These are phyloP conservation scores for Tarenaya hassleriana DNA, from an alignment of 345 rosid species.

Conservation along the genomic window DNA sequence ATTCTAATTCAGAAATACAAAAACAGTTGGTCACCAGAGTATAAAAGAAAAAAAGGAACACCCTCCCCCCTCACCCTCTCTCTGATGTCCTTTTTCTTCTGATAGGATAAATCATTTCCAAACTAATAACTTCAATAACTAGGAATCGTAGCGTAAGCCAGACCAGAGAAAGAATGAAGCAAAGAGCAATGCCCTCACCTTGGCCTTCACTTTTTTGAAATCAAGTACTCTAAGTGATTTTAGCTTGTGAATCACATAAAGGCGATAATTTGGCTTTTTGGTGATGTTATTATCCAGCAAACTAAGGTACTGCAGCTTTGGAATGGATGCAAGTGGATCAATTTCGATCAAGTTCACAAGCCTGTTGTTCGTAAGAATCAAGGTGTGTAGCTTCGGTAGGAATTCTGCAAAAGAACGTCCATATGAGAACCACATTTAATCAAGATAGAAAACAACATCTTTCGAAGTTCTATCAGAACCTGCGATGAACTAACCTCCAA, in stretches of 20 bases:
- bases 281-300: conserved; percentile 90
- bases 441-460: conserved; percentile 3
- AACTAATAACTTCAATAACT: not conserved
- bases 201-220: conserved; percentile 45
- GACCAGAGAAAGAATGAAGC: conserved; percentile 8
- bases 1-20: no score
- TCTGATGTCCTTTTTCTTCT: not conserved
- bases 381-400: conserved; percentile 80
- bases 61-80: no score
- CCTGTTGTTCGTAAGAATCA: conserved; percentile 91
- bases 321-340: conserved; percentile 84
- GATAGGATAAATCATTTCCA: not conserved
- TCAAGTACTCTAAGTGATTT: conserved; percentile 81
- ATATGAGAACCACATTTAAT: conserved; percentile 1
- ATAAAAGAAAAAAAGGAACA: no score
- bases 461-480: not conserved
- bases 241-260: conserved; percentile 83
- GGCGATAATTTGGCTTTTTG: conserved; percentile 82
- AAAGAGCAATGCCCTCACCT: conserved; percentile 45
- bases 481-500: conserved; percentile 56
- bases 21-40: no score
- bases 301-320: conserved; percentile 84
- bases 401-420: conserved; percentile 45
- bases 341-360: conserved; percentile 96
- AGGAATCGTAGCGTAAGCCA: conserved; percentile 1